Conservation (phyloP, 2,329 filamentous ascomycete species). For the Colletotrichum brevisporum region DNA sequence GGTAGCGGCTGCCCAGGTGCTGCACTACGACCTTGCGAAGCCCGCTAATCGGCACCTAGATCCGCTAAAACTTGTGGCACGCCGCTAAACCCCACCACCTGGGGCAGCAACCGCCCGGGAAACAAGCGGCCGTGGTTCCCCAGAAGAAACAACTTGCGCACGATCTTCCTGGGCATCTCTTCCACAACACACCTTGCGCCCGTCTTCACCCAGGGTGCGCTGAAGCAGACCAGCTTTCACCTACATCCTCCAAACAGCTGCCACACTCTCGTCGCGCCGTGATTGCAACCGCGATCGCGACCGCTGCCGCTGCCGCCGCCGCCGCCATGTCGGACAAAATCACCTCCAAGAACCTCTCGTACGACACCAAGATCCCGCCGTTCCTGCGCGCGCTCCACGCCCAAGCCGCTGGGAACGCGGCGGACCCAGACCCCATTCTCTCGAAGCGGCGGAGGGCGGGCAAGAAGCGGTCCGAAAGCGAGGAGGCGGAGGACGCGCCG, state of each 20-base stretch:
- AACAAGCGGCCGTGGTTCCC: not conserved
- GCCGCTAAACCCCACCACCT: constrained; percentile 11
- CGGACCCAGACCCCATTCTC: constrained; percentile 67
- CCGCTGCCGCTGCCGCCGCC: constrained; percentile 42
- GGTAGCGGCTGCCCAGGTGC: not conserved
- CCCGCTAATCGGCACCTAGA: constrained; percentile 1
- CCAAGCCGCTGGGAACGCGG: constrained; percentile 61
- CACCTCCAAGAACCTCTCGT: constrained; percentile 79
- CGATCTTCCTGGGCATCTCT: too few species aligned
- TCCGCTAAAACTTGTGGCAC: constrained; percentile 2
- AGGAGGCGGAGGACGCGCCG: constrained; percentile 83
- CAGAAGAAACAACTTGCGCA: not conserved
- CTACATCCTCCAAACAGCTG: too few species aligned
- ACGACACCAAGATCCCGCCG: constrained; percentile 71
- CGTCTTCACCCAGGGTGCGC: too few species aligned
- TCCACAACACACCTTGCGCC: not conserved
- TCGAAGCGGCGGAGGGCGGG: constrained; percentile 63
- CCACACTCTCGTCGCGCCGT: not conserved
- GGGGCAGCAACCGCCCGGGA: not conserved
- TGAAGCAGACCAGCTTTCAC: too few species aligned
- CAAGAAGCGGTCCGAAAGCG: constrained; percentile 72
- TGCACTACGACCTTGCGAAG: constrained; percentile 26
- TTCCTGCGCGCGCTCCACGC: constrained; percentile 72
- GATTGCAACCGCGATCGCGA: not conserved
- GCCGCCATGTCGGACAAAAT: constrained; percentile 69